Base-by-base conservation (phyloP, 495 filamentous ascomycete genomes). In the Lasiosphaeria hispida region DNA sequence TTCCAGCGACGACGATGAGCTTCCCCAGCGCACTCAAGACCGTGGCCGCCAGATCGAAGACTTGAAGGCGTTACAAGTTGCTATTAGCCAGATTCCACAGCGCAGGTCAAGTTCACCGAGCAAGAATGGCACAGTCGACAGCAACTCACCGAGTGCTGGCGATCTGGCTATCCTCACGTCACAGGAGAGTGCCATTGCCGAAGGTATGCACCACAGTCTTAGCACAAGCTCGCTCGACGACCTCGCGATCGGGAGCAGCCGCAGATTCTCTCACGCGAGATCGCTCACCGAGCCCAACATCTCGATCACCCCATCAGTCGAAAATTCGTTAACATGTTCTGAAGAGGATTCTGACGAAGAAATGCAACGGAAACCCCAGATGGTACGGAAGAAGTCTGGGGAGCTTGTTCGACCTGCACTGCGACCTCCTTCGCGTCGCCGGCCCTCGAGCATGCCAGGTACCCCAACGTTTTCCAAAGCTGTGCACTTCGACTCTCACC, bases 381-480 rank as follows among this genome's bases (percentile, higher is more conserved):
- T 97, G 86, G 85, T 98, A 51, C 85, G 94, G 55, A 98, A 98
- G 80, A 98, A 98, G 80, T 97, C 94, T 39, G 94, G 94, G 19
- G 94, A 98, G 72, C 81, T 97, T 49, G 94, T 98, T 50, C 86
- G 93, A 61, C 96, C 94, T 5, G 96, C 94, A 1, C 79, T 98
- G 40, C 87, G 93, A 48, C 85, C 87, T 23, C 72, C 89, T 5
- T 88, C 86, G 3, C 81, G 84, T 48, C 82, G 91, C 58, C 86
- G 95, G 41, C 92, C 92, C 1, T 96, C 89, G 0, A 97, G 93
- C 72, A 95, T 97, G 91, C 94, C 94, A 7, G 95, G 95, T 10
- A 98, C 94, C 6, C 94, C 94, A 0, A 95, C 92, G 0, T 97
- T 91, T 69, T 85, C 88, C 36, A 98, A 98, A 71, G 88, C 88